Evolutionary conservation across 108 stramenopile species (phyloP), one percentile per base, ranked within the genome.

Genomic region (Asterionellopsis glacialis): DNA sequence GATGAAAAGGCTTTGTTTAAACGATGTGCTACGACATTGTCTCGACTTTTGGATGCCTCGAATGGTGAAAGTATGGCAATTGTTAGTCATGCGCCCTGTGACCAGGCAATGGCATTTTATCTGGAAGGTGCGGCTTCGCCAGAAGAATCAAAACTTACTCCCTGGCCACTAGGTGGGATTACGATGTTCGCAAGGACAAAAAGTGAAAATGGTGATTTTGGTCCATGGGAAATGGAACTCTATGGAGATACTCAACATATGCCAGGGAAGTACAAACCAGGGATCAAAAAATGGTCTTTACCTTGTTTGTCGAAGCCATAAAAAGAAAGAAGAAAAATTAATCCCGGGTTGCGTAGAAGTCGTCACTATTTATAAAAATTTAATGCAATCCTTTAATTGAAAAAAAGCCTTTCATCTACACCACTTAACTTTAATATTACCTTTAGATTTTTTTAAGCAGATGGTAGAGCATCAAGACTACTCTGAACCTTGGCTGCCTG

Each of bases 41-140:
- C 71, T 14, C 42, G 59, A 45, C 58, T 86, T 45, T 41, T 90
- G 9, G 57, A 81, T 40, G 60, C 67, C 26, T 11, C 12, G 5
- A 27, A 67, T 57, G 73, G 66, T 0, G 67, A 62, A 26, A 69
- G 65, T 51, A 62, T 88, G 23, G 79, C 65, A 41, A 77, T 88
- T 61, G 86, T 88, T 14, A 79, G 81, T 45, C 86, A 88, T 64
- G 79, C 81, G 15, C 83, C 86, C 9, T 88, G 86, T 57, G 68
- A 70, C 12, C 83, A 84, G 48, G 66, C 77, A 41, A 67, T 84
- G 72, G 81, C 83, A 11, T 57, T 80, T n/a, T 57, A 57, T 33
- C 51, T 88, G 21, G 81, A 83, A 57, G 72, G 69, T 39, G 61
- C 69, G 10, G 54, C 48, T 25, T 64, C 68, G 12, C 33, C 65